Base-by-base conservation (phyloP, 2,329 filamentous ascomycete genomes). In the Penicillium palitans region DNA sequence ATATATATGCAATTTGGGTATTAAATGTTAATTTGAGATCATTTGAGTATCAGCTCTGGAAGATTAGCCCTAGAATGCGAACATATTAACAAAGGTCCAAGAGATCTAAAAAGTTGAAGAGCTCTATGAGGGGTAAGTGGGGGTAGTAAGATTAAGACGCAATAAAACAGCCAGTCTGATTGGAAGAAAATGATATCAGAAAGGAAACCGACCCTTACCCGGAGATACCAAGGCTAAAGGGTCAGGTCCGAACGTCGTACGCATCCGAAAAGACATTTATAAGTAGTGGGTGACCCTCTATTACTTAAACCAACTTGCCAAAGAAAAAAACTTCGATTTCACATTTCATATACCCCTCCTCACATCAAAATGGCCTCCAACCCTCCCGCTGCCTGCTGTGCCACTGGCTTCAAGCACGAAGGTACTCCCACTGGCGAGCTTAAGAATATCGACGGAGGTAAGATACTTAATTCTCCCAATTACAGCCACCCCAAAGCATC, bases 391-490 rank as follows among this genome's bases (percentile, higher is more conserved):
- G 65, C 74, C 49, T 83, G 80, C 74, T 83, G 80, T 65, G 70
- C 76, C 61, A 62, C 74, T 55, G 80, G 80, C 63, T 75, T 83
- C 69, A 81, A 79, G 71, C 82, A 84, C 63, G 76, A 82, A 66
- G 82, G 82, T 57, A 76, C 70, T 40, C 72, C 81, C 15, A 67
- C 69, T 19, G 82, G 82, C 48, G 76, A 82, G 63, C 67, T 78
- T 49, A 79, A 80, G 67, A 75, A 73, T 46, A 74, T 84, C 55
- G 75, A 74, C 37, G 75, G 78, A 63, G 73, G 80, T 81, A 68
- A 52, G 74, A 67, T 40, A 12, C 24, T 6, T 5, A 19, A 24
- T 21, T 12, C 40, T 15, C n/a, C 10, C 12, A 21, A 12, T 33
- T 44, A 7, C 35, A 47, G 29, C 8, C 6, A 29, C 19, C 29